Percentiles rank a stretch among this genome's conserved stretches.
phyloP scores from a whole-genome alignment of 441 rosid genomes.

The Erodium moschatum region DNA sequence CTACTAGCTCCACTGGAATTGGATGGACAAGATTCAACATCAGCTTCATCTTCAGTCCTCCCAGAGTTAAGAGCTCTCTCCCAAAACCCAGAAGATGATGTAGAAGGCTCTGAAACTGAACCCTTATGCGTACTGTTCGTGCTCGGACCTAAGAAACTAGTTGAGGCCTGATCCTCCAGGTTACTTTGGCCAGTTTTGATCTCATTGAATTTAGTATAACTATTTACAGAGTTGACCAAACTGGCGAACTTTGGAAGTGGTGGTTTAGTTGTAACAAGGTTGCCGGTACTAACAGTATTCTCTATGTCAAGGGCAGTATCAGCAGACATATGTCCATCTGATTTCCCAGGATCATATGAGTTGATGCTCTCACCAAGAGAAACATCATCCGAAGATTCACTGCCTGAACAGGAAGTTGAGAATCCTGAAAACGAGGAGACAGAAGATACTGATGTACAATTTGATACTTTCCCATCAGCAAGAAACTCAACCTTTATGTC shows the following conservation, averaged over 20 bases:
- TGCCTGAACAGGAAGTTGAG: slow-evolving; percentile 33
- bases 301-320: slow-evolving; percentile 28
- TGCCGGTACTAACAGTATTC: slow-evolving; percentile 27
- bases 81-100: slow-evolving; percentile 52
- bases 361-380: slow-evolving; percentile 53
- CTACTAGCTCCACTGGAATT: slow-evolving; percentile 23
- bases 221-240: slow-evolving; percentile 53
- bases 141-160: slow-evolving; percentile 28
- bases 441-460: slow-evolving; percentile 45
- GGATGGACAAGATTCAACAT: slow-evolving; percentile 24
- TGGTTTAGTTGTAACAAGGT: slow-evolving; percentile 35
- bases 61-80: slow-evolving; percentile 36
- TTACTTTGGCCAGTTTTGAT: slow-evolving; percentile 26
- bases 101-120: slow-evolving; percentile 25
- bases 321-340: slow-evolving; percentile 31
- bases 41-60: slow-evolving; percentile 23
- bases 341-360: slow-evolving; percentile 50
- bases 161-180: slow-evolving; percentile 26
- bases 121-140: slow-evolving; percentile 17
- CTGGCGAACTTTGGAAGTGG: slow-evolving; percentile 65
- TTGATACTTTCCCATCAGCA: slow-evolving; percentile 35
- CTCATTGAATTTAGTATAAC: slow-evolving; percentile 27
- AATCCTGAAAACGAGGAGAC: slow-evolving; percentile 67
- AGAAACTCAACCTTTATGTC: slow-evolving; percentile 33
- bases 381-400: slow-evolving; percentile 62